Base-by-base conservation (phyloP, 768 basidiomycete species). In the Tephrocybe rancida region DNA sequence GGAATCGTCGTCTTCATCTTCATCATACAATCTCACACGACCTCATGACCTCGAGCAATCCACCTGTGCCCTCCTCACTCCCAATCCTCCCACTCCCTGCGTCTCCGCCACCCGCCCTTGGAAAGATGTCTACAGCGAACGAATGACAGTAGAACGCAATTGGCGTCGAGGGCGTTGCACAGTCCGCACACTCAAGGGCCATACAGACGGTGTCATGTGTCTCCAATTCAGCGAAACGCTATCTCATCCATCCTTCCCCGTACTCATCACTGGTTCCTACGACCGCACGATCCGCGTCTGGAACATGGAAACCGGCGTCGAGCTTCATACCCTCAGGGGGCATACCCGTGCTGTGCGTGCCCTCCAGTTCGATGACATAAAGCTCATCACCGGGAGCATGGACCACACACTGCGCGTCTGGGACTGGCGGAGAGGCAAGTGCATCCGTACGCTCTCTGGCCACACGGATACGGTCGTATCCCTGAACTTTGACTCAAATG, bases 51-150 rank as follows among this genome's bases (percentile, higher is more conserved):
- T 34, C 18, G 44, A 56, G 5, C 34, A 49, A 13, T 27, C 62
- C 14, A 51, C 62, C 3, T 57, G 47, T 42, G 46, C 60, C 34
- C 73, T 75, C 34, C 67, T 70, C 24, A 65, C 68, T 44, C 57
- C 68, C 50, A 61, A 67, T 57, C 64, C 69, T 50, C 59, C 69
- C 41, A 46, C 60, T 27, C 58, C 67, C 30, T 56, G 63, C 8
- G 63, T 47, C 11, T 73, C 76, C 14, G 61, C 82, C 55, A 95
- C 92, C 14, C 85, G 95, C 39, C 97, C 96, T 0, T 99, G 97
- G 97, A 99, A 99, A 68, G 87, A 91, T 59, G 96, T 99, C 18
- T 99, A 98, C 70, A 92, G 90, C 66, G 97, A 99, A 68, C 88
- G 97, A n/a, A 85, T 98, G 69, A 86, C 88, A 18, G 84, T 99